Percentiles rank a stretch among this genome's conserved stretches.
Evolutionary conservation across 2,329 filamentous ascomycete species (phyloP).

Genomic region (Teratosphaeria nubilosa): DNA sequence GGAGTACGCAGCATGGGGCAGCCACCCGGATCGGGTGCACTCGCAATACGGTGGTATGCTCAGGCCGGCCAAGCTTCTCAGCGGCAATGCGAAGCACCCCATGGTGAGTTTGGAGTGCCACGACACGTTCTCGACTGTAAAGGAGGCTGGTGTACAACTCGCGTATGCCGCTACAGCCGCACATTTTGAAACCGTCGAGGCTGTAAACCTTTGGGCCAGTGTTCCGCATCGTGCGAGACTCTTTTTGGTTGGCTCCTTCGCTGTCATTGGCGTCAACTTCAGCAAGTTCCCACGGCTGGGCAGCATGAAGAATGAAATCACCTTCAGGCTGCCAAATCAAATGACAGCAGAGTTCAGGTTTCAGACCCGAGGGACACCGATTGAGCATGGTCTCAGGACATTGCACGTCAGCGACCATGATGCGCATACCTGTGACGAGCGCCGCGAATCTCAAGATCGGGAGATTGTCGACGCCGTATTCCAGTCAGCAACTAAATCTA

Average conservation of each 20-base stretch:
- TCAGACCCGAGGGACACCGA: neutral
- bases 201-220: slow-evolving; percentile 3
- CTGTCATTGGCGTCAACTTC: slow-evolving; percentile 9
- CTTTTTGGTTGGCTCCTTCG: neutral
- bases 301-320: neutral
- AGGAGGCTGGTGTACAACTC: slow-evolving; percentile 9
- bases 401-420: neutral
- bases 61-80: neutral
- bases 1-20: slow-evolving; percentile 7
- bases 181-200: slow-evolving; percentile 4
- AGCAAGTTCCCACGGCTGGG: slow-evolving; percentile 1
- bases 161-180: slow-evolving; percentile 1
- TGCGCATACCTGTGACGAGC: neutral
- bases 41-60: neutral
- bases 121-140: slow-evolving; percentile 7
- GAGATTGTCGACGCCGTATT: neutral
- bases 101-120: slow-evolving; percentile 8
- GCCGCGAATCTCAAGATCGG: neutral
- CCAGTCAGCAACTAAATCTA: neutral
- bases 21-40: neutral
- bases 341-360: neutral
- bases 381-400: neutral
- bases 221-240: slow-evolving; percentile 3
- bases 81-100: neutral
- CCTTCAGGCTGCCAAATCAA: slow-evolving; percentile 3